Conservation (phyloP, 768 basidiomycete species). For the Dentipellis sp. region DNA sequence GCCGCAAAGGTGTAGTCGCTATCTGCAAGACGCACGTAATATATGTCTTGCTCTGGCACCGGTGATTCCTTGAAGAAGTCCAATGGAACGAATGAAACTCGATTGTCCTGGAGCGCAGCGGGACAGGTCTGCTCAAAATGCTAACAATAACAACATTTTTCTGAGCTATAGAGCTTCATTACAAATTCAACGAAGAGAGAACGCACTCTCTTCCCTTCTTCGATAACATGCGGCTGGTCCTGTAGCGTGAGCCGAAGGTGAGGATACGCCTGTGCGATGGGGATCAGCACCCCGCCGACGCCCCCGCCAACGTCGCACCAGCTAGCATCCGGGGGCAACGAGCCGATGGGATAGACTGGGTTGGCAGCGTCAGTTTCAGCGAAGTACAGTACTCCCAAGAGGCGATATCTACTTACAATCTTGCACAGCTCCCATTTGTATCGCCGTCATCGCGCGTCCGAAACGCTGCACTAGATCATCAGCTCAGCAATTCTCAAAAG, state of each 20-base stretch:
- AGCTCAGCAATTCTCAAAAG: too few species aligned
- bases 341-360: too few species aligned
- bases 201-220: not conserved
- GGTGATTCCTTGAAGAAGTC: not conserved
- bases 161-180: too few species aligned
- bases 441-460: too few species aligned
- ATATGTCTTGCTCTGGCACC: not conserved
- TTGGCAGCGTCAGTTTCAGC: too few species aligned
- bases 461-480: too few species aligned
- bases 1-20: not conserved
- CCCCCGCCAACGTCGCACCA: not conserved
- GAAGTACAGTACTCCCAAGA: too few species aligned
- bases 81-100: not conserved
- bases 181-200: too few species aligned
- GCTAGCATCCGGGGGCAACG: too few species aligned
- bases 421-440: too few species aligned
- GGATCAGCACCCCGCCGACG: not conserved
- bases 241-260: not conserved
- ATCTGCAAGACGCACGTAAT: not conserved
- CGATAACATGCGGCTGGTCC: not conserved
- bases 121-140: not conserved
- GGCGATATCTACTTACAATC: too few species aligned
- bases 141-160: not conserved
- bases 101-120: not conserved
- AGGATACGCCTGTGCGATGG: not conserved